These are phyloP conservation scores for Capillidium heterosporum DNA, from an alignment of 371 early-diverging fungal species.

Conservation along the genomic window DNA sequence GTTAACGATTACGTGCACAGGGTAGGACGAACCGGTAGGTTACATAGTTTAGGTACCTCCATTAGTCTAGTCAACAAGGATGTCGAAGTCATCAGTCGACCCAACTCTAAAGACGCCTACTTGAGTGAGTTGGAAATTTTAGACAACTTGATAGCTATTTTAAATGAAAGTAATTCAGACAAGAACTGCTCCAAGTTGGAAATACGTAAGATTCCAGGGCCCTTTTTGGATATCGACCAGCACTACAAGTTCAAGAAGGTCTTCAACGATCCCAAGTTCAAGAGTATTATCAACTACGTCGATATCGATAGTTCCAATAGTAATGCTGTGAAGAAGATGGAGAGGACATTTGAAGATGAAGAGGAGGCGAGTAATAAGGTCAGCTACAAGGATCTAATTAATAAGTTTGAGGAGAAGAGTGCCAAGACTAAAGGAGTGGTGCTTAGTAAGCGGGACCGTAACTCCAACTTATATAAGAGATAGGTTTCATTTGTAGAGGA, in stretches of 20 bases:
- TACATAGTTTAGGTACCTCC: background rate
- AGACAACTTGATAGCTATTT: background rate
- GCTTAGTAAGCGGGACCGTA: too few species aligned
- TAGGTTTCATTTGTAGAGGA: too few species aligned
- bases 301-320: too few species aligned
- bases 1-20: background rate
- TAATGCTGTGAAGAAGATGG: too few species aligned
- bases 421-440: too few species aligned
- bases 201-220: conserved; percentile 5
- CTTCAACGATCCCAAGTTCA: background rate
- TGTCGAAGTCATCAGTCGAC: background rate
- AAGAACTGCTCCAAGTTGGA: background rate
- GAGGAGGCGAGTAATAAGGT: too few species aligned
- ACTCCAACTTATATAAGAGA: too few species aligned
- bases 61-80: background rate
- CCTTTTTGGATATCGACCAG: background rate
- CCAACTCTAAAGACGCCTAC: background rate
- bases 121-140: background rate
- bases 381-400: too few species aligned
- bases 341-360: too few species aligned
- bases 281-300: too few species aligned
- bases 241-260: background rate
- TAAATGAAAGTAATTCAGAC: background rate
- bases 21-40: background rate
- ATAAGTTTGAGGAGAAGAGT: too few species aligned